phyloP scores from a whole-genome alignment of 164 flowering plant species.

The Magnolia officinalis region DNA sequence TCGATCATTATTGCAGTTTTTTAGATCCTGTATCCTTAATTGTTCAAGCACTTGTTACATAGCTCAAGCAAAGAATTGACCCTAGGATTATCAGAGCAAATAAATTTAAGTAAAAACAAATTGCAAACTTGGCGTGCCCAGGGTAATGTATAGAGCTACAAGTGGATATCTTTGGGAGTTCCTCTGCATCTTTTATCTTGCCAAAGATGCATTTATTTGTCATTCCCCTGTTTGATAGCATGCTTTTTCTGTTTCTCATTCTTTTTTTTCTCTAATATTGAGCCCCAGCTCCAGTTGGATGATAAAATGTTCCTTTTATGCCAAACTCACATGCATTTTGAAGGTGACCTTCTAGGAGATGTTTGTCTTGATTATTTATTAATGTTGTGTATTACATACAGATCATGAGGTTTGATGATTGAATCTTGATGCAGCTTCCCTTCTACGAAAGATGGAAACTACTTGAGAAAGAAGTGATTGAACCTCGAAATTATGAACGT shows the following conservation, averaged over 20 bases:
- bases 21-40: no score
- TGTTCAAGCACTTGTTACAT: no score
- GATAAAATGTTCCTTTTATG: not conserved
- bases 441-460: constrained; percentile 93
- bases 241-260: not conserved
- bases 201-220: no score
- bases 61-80: no score
- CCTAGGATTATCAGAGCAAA: no score
- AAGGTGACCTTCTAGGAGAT: not conserved
- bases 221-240: no score
- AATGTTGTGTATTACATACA: not conserved
- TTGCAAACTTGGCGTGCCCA: no score
- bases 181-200: no score
- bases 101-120: no score
- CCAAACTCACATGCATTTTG: not conserved
- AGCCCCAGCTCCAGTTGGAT: not conserved
- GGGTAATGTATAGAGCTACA: no score
- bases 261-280: not conserved
- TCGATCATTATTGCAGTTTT: no score
- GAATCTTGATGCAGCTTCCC: constrained; percentile 58
- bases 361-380: not conserved
- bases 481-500: constrained; percentile 84
- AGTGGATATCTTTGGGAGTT: no score
- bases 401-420: constrained; percentile 1
- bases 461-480: constrained; percentile 92